Base-by-base conservation (phyloP, 768 basidiomycete genomes). In the Boletellus emodensis region DNA sequence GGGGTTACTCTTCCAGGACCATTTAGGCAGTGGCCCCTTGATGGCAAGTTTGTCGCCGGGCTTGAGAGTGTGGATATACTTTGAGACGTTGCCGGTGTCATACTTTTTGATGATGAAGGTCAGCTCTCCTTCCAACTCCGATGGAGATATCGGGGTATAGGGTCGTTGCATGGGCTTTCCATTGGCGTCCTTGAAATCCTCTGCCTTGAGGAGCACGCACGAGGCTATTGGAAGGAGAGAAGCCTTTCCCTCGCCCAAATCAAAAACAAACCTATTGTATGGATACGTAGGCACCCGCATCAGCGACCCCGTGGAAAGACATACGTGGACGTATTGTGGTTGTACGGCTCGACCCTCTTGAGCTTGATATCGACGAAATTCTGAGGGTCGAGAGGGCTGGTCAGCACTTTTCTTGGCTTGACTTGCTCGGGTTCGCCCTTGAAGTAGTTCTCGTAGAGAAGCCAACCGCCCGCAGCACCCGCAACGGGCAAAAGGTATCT, bases 21-120 rank as follows among this genome's bases (percentile, higher is more conserved):
- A 90, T 71, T 98, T 99, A 53, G 72, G 65, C 51, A 96, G 81
- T 14, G 96, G 96, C 10, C 92, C 96, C 74, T 98, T 98, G 70
- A 99, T 79, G 10, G 82, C 69, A 43, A 98, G 76, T 42, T 76
- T 82, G 54, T 93, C 87, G 28, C 96, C 96, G 35, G 82, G 81
- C 75, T 86, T 87, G 58, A 98, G 74, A 10, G 74, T 69, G 62
- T 84, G 82, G 60, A 99, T 87, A 69, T 93, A 75, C 61, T 90
- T 86, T 36, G 91, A 92, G 60, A 90, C 82, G 59, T 87, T 84
- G 47, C 94, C 94, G 2, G 72, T 80, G 38, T 93, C 86, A 58
- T 87, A 86, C 56, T 83, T 84, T 72, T 98, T 98, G 67, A 98
- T 72, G 56, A 98, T 69, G 56, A 98, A 79, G 12, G 78, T 76